Evolutionary conservation across 768 basidiomycete species (phyloP).

Genomic region (Lactifluus echinatus): DNA sequence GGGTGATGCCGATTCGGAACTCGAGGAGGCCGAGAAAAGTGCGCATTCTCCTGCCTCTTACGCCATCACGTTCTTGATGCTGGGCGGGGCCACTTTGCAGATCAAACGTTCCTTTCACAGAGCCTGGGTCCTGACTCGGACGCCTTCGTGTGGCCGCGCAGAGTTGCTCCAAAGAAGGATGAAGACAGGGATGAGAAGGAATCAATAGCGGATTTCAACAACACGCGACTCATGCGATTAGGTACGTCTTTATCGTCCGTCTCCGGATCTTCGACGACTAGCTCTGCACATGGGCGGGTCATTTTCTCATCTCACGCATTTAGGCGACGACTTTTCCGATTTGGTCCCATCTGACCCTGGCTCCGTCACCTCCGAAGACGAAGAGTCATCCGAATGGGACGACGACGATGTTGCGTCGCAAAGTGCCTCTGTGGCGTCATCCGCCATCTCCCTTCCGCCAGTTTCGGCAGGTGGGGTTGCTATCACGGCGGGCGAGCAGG

Average conservation of each 20-base stretch:
- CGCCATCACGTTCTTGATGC: background rate
- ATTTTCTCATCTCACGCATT: too few relatives aligned
- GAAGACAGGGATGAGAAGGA: conserved; percentile 58
- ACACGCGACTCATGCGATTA: conserved; percentile 67
- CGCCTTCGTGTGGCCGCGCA: conserved; percentile 75
- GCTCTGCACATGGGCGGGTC: background rate
- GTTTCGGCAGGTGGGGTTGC: conserved; percentile 33
- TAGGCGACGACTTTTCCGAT: conserved; percentile 59
- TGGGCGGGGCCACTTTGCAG: conserved; percentile 26
- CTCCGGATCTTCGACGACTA: too few relatives aligned
- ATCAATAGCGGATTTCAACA: conserved; percentile 52
- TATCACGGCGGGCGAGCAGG: conserved; percentile 33
- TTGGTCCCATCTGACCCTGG: conserved; percentile 52
- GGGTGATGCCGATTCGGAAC: conserved; percentile 37
- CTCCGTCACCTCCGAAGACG: conserved; percentile 43
- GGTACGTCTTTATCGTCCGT: conserved; percentile 41
- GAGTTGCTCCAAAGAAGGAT: conserved; percentile 37
- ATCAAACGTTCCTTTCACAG: conserved; percentile 38
- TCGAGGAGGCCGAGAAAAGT: conserved; percentile 64
- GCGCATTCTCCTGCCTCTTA: background rate
- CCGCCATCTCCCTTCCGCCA: conserved; percentile 38
- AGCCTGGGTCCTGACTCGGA: conserved; percentile 62
- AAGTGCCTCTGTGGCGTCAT: conserved; percentile 38
- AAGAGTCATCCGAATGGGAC: conserved; percentile 35
- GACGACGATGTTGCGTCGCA: conserved; percentile 29